These are phyloP conservation scores for Crithidia bombi DNA, from an alignment of 208 protist species.

Conservation along the genomic window DNA sequence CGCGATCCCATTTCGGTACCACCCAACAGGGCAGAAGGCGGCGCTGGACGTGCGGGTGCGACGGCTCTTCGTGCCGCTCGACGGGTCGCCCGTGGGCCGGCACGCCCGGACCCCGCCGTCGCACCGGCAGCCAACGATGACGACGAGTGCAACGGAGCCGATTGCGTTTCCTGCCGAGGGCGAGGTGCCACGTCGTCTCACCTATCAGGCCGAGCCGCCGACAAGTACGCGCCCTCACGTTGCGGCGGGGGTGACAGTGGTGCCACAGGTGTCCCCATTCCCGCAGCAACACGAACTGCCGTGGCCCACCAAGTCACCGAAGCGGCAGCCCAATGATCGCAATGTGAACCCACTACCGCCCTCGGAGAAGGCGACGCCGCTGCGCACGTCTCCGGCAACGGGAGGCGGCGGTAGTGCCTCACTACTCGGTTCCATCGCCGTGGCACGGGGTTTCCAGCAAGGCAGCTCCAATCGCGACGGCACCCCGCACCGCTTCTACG, in stretches of 20 bases:
- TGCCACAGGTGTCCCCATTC: background rate
- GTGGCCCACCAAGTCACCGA: slow-evolving; percentile 1
- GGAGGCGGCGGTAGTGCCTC: background rate
- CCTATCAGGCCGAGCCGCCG: slow-evolving; percentile 3
- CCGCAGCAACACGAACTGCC: slow-evolving; percentile 3
- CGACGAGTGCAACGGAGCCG: slow-evolving; percentile 20
- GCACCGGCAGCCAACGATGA: slow-evolving; percentile 23
- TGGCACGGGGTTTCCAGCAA: background rate
- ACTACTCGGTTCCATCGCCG: background rate
- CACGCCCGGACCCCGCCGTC: slow-evolving; percentile 5
- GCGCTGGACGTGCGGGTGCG: slow-evolving; percentile 72
- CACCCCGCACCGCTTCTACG: slow-evolving; percentile 26
- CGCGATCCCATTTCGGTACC: slow-evolving; percentile 86
- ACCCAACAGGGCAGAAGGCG: slow-evolving; percentile 68
- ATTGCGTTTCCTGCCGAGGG: background rate
- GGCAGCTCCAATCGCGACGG: background rate
- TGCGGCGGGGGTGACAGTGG: background rate
- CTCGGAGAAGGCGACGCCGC: background rate
- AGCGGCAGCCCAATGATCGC: background rate
- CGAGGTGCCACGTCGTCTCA: background rate
- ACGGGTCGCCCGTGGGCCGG: slow-evolving; percentile 2
- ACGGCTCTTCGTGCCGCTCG: background rate
- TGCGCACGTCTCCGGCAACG: background rate
- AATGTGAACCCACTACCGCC: background rate
- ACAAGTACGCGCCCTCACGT: background rate